Evolutionary conservation across 257 asterid genomes (phyloP), one percentile per base, ranked within the genome.

Genomic region (Ilex asprella): DNA sequence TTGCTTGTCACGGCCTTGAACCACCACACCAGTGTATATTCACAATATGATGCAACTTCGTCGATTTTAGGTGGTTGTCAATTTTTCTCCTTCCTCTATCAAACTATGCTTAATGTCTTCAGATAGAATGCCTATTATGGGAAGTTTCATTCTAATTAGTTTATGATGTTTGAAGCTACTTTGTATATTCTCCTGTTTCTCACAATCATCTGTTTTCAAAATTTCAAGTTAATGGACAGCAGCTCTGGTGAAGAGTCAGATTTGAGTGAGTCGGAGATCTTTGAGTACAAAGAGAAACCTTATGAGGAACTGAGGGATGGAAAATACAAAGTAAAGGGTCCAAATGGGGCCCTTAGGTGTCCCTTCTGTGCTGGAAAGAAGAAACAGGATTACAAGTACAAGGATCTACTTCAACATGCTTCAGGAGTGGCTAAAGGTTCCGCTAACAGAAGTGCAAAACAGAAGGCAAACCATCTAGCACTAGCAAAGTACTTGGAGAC

Each of bases 311-410:
- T 89, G 67, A 82, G 62, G 81, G 68, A 76, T 3, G 95, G 97
- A 16, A 79, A 78, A 10, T 78, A 71, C 70, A 85, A 78, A 73
- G 91, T 92, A 12, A 89, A 79, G 78, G 91, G 89, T 21, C 94
- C 96, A 27, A 88, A 92, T 60, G 88, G 95, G 56, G 39, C 79
- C 70, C 80, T 92, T 55, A 80, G 97, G 60, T 92, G 99, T 69
- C 99, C 99, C 47, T 92, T 88, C 56, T 92, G 99, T 68, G 95
- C 96, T 31, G 97, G 97, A 12, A 89, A 87, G 84, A 92, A 89
- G 78, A 92, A 92, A 58, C 99, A 89, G 43, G 97, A 82, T 70
- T 92, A 86, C 71, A 82, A 80, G 81, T 85, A 77, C 76, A 80
- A 85, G 73, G 97, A 92, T 65, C 97, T 92, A 41, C 70, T 72